Conservation (phyloP, 768 basidiomycete species). For the Phlegmacium glaucopus region DNA sequence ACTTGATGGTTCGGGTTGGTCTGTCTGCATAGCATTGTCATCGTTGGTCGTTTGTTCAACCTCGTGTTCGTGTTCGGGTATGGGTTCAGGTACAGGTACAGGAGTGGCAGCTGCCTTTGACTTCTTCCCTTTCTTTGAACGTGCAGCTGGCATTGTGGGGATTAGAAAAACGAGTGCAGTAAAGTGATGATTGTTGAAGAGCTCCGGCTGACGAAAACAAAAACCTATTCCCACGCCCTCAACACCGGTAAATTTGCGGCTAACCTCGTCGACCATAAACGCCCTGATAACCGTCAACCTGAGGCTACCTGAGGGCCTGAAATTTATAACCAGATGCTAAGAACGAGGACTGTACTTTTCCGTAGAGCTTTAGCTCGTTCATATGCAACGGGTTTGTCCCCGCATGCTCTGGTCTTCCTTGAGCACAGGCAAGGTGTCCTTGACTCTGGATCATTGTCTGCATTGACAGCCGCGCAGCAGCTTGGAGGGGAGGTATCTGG, state of each 20-base stretch:
- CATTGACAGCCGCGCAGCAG: conserved; percentile 84
- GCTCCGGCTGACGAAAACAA: too few relatives aligned
- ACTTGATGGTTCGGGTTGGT: conserved; percentile 18
- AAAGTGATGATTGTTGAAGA: not conserved
- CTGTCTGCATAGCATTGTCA: conserved; percentile 17
- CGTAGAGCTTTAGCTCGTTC: conserved; percentile 31
- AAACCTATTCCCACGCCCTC: not conserved
- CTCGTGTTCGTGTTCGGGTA: conserved; percentile 4
- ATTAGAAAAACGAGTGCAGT: not conserved
- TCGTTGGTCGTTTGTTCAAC: conserved; percentile 8
- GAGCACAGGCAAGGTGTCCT: conserved; percentile 83
- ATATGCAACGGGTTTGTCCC: conserved; percentile 59
- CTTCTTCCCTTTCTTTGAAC: conserved; percentile 14
- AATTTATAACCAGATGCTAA: conserved; percentile 18
- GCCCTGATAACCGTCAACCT: too few relatives aligned
- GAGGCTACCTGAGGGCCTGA: too few relatives aligned
- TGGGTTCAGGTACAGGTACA: conserved; percentile 1
- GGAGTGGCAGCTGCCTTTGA: conserved; percentile 2
- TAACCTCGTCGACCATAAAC: too few relatives aligned
- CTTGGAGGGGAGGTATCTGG: conserved; percentile 87
- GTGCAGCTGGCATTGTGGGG: conserved; percentile 4
- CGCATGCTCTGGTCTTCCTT: conserved; percentile 83
- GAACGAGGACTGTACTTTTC: conserved; percentile 22
- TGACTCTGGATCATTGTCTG: conserved; percentile 83
- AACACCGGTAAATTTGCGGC: too few relatives aligned